These are phyloP conservation scores for Calonectria honghensis DNA, from an alignment of 2,329 filamentous ascomycete species.

Conservation along the genomic window DNA sequence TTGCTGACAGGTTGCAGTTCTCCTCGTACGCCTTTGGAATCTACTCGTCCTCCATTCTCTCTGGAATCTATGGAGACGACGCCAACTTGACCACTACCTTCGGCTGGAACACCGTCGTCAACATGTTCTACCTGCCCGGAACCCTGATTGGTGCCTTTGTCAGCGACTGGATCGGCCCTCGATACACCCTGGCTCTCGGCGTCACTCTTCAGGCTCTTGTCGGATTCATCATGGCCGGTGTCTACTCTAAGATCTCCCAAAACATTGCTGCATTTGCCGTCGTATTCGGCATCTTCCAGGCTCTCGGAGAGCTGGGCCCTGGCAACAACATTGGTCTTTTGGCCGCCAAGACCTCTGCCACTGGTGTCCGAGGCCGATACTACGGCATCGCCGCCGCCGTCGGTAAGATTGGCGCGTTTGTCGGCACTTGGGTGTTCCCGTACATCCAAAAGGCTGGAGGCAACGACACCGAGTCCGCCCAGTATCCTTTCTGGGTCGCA, in stretches of 20 bases:
- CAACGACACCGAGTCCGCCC: slow-evolving; percentile 75
- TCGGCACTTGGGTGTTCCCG: slow-evolving; percentile 89
- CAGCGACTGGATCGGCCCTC: slow-evolving; percentile 87
- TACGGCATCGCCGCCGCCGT: slow-evolving; percentile 83
- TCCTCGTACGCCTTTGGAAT: slow-evolving; percentile 90
- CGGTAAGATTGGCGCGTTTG: slow-evolving; percentile 88
- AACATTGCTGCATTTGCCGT: slow-evolving; percentile 62
- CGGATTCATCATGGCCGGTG: slow-evolving; percentile 92
- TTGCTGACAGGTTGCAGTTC: slow-evolving; percentile 69
- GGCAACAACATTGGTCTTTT: slow-evolving; percentile 94
- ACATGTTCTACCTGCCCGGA: slow-evolving; percentile 91
- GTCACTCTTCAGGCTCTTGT: slow-evolving; percentile 84
- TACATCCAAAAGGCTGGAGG: slow-evolving; percentile 79
- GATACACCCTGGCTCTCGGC: slow-evolving; percentile 82
- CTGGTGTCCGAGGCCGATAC: slow-evolving; percentile 86
- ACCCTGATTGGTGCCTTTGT: slow-evolving; percentile 85
- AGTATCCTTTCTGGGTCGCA: slow-evolving; percentile 94
- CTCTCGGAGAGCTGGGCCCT: slow-evolving; percentile 77
- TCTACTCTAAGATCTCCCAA: slow-evolving; percentile 81
- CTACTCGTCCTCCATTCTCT: slow-evolving; percentile 85
- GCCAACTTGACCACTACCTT: slow-evolving; percentile 85
- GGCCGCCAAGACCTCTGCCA: slow-evolving; percentile 91
- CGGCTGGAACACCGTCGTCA: slow-evolving; percentile 92
- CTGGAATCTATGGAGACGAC: slow-evolving; percentile 75
- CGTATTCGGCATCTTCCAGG: slow-evolving; percentile 62